phyloP scores from a whole-genome alignment of 2,329 filamentous ascomycete species.

The Falciphora oryzae region DNA sequence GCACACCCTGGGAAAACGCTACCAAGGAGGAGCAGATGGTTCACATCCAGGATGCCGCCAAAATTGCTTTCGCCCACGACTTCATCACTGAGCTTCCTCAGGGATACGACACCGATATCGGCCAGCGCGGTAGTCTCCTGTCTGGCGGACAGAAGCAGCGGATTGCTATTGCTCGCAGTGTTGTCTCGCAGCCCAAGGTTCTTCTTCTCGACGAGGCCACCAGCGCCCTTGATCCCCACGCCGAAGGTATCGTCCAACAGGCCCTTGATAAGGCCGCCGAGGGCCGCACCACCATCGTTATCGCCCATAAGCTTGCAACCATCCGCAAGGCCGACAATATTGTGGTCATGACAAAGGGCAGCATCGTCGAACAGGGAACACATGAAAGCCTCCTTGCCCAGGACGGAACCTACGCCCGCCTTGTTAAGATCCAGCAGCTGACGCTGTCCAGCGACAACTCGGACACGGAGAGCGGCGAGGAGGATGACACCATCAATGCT shows the following conservation, averaged over 20 bases:
- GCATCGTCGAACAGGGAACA: slow-evolving; percentile 53
- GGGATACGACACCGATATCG: slow-evolving; percentile 52
- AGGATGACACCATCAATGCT: not conserved
- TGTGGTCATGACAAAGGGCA: slow-evolving; percentile 52
- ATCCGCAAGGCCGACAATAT: slow-evolving; percentile 58
- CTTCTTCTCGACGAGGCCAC: slow-evolving; percentile 64
- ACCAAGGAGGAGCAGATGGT: slow-evolving; percentile 29
- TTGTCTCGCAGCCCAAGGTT: slow-evolving; percentile 39
- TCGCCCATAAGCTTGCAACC: slow-evolving; percentile 53
- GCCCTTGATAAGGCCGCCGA: slow-evolving; percentile 46
- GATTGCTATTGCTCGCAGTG: slow-evolving; percentile 48
- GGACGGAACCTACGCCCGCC: slow-evolving; percentile 42
- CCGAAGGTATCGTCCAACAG: slow-evolving; percentile 44
- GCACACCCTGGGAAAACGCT: slow-evolving; percentile 24
- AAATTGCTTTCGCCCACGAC: slow-evolving; percentile 39
- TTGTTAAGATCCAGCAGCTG: slow-evolving; percentile 40
- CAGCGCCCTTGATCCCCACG: slow-evolving; percentile 40
- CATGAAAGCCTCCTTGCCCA: slow-evolving; percentile 47
- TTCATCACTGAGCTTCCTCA: slow-evolving; percentile 40
- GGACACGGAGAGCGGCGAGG: not conserved
- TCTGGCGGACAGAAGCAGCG: slow-evolving; percentile 62
- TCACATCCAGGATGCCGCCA: slow-evolving; percentile 36
- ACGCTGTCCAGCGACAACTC: slow-evolving; percentile 15
- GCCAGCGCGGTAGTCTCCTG: slow-evolving; percentile 53
- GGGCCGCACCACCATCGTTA: slow-evolving; percentile 56